Base-by-base conservation (phyloP, 305 asterid species). In the Plantago rigida region DNA sequence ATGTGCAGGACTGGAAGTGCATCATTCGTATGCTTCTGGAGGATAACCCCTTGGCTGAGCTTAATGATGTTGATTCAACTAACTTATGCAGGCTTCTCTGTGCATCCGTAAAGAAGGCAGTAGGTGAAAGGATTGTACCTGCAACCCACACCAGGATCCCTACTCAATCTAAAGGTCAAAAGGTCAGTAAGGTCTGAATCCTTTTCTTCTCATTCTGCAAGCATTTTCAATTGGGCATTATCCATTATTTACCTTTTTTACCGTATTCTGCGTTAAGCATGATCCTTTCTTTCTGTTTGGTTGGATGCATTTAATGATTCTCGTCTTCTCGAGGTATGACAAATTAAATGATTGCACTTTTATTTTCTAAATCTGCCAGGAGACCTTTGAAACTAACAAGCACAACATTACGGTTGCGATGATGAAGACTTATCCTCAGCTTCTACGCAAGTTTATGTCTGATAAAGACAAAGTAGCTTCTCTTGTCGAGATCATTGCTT, bases 61-160 rank as follows among this genome's bases (percentile, higher is more conserved):
- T 84, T 71, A 87, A 81, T 57, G 96, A 86, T 53, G 80, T 59
- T 67, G 99, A 88, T 74, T 84, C 96, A 39, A 84, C 95, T 60
- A 87, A 85, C 80, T 78, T 92, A 84, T 86, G 88, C 70, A 82
- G 96, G 73, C 94, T 92, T 72, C 81, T 92, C 64, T 82, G 73
- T 75, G 87, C 95, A 51, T 92, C 99, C 54, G 66, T 82, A 13
- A 83, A 78, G 69, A 92, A 92, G 87, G 94, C 99, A 53, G 89
- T 92, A 34, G 96, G 96, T 62, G 96, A 86, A 79, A 88, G 82
- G 81, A 92, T 92, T 66, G 95, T 88, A 70, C 96, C 95, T 71
- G 91, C 86, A 42, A 82, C 85, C 68, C 96, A 87, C 71, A 87
- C 82, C 51, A 87, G 91, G 79, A 87, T 78, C 69, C 94, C 80